Base-by-base conservation (phyloP, 257 asterid species). In the Nicotiana obtusifolia region DNA sequence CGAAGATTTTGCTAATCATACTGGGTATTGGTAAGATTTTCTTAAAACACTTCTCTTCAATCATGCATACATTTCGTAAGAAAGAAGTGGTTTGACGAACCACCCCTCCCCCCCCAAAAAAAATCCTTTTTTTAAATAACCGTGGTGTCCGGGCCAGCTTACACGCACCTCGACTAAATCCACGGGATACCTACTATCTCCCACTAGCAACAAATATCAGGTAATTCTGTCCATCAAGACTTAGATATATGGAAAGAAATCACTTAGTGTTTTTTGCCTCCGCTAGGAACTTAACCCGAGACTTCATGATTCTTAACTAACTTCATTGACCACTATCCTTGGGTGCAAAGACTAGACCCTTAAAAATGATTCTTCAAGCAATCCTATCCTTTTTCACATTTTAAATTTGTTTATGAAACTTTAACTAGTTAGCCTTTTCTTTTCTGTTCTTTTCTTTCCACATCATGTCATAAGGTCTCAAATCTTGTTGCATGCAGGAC, bases 401-500 rank as follows among this genome's bases (percentile, higher is more conserved):
- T 31, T 31, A 66, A 57, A 20, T 49, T 73, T 44, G 13, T 49
- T 49, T 24, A 14, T n/a, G 20, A 61, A 37, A 17, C 24, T 5
- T 41, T 41, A 41, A 41, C 47, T 7, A 15, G 30, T 59, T 64
- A 6, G 17, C 20, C 20, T 44, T 41, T 47, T 41, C 11, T 11
- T 37, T 11, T 7, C 13, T 7, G 20, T 26, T 31, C 10, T 22
- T 22, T n/a, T 28, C 49, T 77, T 28, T 41, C 59, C 20, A 41
- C 78, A 41, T 41, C 54, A 71, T 41, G 78, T 41, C 59, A 71
- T 71, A n/a, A 71, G 78, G 78, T 11, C 19, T 4, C 60, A 73
- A 22, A 73, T 47, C 61, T 47, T 73, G 78, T 24, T 28, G 64
- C 44, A 80, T 64, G 77, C 84, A 90, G 93, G 92, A 30, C 76